Conservation (phyloP, 345 rosid species). For the Gossypium ekmanianum region DNA sequence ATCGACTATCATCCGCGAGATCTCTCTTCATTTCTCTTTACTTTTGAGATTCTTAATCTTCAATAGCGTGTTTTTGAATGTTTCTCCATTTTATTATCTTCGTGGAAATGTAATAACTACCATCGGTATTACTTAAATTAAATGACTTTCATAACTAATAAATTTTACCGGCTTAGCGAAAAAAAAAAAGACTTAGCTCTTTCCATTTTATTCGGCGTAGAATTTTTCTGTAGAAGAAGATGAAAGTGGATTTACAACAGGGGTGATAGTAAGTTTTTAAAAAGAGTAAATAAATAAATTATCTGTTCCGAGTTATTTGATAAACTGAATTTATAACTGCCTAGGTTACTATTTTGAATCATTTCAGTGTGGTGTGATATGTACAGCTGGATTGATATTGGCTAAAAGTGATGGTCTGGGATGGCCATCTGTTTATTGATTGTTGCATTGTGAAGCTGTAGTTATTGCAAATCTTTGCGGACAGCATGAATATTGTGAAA, state of each 20-base stretch:
- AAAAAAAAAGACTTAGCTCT: background rate
- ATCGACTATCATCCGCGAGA: background rate
- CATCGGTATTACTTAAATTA: background rate
- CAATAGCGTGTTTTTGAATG: background rate
- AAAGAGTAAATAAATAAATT: background rate
- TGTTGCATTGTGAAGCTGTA: conserved; percentile 18
- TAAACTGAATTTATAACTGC: conserved; percentile 5
- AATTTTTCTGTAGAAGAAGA: background rate
- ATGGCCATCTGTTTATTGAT: conserved; percentile 11
- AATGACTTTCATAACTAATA: background rate
- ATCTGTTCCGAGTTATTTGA: background rate
- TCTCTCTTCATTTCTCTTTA: background rate
- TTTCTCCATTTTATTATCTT: conserved; percentile 4
- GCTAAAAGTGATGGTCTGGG: conserved; percentile 23
- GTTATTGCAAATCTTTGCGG: conserved; percentile 13
- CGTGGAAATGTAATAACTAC: background rate
- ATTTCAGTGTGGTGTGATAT: background rate
- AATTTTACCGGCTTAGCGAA: too few species aligned
- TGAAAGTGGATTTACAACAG: background rate
- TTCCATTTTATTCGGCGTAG: background rate
- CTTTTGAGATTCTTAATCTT: background rate
- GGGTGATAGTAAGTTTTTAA: background rate
- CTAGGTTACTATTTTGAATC: background rate
- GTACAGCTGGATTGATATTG: conserved; percentile 7
- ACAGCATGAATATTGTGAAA: conserved; percentile 67